Conservation (phyloP, 768 basidiomycete genomes). For the Pisolithus sp. region DNA sequence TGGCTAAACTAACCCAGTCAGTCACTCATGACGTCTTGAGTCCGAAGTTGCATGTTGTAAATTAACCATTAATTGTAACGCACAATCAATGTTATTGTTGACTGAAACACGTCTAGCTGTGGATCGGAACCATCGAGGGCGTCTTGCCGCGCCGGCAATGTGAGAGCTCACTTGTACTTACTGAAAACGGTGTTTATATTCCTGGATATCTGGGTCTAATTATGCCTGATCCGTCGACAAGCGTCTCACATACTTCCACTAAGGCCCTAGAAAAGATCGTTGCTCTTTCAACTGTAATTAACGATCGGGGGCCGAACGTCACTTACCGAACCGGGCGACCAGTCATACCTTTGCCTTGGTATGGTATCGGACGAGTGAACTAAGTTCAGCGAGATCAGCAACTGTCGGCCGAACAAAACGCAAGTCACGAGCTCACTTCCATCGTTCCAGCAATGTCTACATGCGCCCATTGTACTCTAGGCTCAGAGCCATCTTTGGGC, state of each 20-base stretch:
- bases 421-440: constrained; percentile 43
- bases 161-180: no score
- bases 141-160: no score
- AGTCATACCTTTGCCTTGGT: constrained; percentile 73
- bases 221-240: constrained; percentile 14
- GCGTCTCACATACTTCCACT: constrained; percentile 28
- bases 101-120: no score
- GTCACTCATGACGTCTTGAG: not conserved
- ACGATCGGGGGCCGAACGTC: not conserved
- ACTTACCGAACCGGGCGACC: constrained; percentile 72
- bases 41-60: not conserved
- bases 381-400: constrained; percentile 13
- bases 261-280: constrained; percentile 18
- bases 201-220: not conserved
- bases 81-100: not conserved
- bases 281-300: not conserved
- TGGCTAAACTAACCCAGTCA: not conserved
- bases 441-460: constrained; percentile 77
- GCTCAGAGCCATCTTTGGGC: constrained; percentile 46
- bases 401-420: not conserved
- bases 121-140: no score
- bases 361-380: constrained; percentile 49
- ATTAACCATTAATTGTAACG: not conserved
- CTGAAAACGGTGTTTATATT: no score
- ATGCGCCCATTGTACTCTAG: constrained; percentile 75